Conservation (phyloP, 75 land plant species). For the Cunninghamia lanceolata region DNA sequence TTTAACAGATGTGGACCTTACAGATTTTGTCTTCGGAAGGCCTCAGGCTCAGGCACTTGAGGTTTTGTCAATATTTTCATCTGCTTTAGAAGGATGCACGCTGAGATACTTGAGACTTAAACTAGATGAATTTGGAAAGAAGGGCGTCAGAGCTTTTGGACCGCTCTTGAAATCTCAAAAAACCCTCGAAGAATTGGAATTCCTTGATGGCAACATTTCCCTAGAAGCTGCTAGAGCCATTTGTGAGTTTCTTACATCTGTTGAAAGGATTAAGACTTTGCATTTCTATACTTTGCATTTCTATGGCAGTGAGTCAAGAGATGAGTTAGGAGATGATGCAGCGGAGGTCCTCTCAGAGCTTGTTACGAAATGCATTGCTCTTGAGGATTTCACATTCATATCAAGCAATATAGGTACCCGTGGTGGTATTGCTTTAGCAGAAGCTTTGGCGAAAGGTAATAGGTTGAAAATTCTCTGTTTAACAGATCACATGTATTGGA, state of each 20-base stretch:
- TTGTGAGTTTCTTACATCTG: constrained; percentile 73
- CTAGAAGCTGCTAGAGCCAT: constrained; percentile 87
- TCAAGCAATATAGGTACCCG: constrained; percentile 75
- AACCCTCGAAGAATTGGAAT: constrained; percentile 70
- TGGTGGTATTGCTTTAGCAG: constrained; percentile 36
- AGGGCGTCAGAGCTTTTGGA: constrained; percentile 85
- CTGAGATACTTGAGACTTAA: constrained; percentile 37
- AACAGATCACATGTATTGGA: constrained; percentile 82
- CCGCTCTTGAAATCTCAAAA: constrained; percentile 76
- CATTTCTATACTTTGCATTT: constrained; percentile 88
- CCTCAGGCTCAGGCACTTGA: constrained; percentile 34
- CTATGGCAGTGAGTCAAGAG: too few species aligned
- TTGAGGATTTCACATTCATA: constrained; percentile 86
- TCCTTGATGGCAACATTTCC: constrained; percentile 84
- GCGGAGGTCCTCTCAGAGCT: constrained; percentile 68
- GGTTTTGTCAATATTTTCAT: too few species aligned
- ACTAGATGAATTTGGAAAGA: constrained; percentile 91
- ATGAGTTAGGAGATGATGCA: constrained; percentile 92
- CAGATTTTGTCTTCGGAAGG: constrained; percentile 91
- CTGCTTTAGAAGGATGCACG: too few species aligned
- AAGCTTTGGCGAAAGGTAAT: constrained; percentile 32
- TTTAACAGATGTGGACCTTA: constrained; percentile 74
- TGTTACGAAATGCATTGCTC: constrained; percentile 44
- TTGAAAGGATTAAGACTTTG: constrained; percentile 59
- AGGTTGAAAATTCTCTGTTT: constrained; percentile 66